Evolutionary conservation across 495 filamentous ascomycete species (phyloP).

Genomic region (Friedmanniomyces simplex): DNA sequence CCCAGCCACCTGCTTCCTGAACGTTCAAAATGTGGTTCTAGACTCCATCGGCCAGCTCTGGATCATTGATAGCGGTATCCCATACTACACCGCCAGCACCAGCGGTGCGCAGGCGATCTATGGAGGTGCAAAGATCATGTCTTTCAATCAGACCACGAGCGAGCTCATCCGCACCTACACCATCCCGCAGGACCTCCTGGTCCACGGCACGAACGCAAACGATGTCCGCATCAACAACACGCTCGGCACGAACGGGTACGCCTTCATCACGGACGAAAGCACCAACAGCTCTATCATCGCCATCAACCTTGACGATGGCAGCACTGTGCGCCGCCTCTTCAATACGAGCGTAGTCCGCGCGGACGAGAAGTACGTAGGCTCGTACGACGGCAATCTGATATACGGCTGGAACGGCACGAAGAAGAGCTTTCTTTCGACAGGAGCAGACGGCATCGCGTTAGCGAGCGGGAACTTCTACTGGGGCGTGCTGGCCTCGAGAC

Average conservation of each 20-base stretch:
- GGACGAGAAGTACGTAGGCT: slow-evolving; percentile 23
- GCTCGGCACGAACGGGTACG: slow-evolving; percentile 21
- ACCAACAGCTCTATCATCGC: slow-evolving; percentile 21
- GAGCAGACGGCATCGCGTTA: slow-evolving; percentile 24
- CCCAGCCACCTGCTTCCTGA: slow-evolving; percentile 26
- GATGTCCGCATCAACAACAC: slow-evolving; percentile 28
- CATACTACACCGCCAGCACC: slow-evolving; percentile 1
- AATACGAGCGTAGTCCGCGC: slow-evolving; percentile 21
- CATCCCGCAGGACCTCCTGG: slow-evolving; percentile 13
- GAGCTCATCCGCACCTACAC: slow-evolving; percentile 20
- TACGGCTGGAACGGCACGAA: slow-evolving; percentile 27
- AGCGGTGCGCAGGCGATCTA: slow-evolving; percentile 2
- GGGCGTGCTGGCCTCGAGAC: slow-evolving; percentile 21
- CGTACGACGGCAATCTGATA: slow-evolving; percentile 22
- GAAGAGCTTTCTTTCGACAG: slow-evolving; percentile 17
- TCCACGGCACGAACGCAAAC: slow-evolving; percentile 21
- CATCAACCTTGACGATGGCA: slow-evolving; percentile 21
- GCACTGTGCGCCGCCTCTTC: slow-evolving; percentile 19
- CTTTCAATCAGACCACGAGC: slow-evolving; percentile 21
- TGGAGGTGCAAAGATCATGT: slow-evolving; percentile 25
- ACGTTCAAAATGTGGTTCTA: slow-evolving; percentile 27
- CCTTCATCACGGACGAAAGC: slow-evolving; percentile 25
- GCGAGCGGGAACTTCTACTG: slow-evolving; percentile 25
- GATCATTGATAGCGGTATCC: slow-evolving; percentile 25
- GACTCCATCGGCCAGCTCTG: slow-evolving; percentile 22